These are phyloP conservation scores for Melanomma pulvis-pyrius DNA, from an alignment of 495 filamentous ascomycete species.

Conservation along the genomic window DNA sequence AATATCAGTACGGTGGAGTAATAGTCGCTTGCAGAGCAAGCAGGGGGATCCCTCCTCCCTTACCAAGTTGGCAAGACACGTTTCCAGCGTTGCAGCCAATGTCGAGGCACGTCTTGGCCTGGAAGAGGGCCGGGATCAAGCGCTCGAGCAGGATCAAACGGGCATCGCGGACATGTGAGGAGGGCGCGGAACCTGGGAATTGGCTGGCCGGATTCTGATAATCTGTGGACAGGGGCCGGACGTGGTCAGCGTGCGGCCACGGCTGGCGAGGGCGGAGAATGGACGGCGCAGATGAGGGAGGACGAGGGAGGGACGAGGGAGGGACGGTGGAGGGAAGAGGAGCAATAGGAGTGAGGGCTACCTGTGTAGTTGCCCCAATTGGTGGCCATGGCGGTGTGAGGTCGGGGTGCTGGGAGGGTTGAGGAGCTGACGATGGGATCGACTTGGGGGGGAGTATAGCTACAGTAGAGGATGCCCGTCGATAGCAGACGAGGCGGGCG, in stretches of 20 bases:
- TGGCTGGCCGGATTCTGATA: constrained; percentile 30
- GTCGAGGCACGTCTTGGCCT: constrained; percentile 43
- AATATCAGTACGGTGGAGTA: constrained; percentile 36
- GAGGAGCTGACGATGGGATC: constrained; percentile 26
- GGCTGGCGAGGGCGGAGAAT: constrained; percentile 5
- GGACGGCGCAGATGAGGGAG: constrained; percentile 1
- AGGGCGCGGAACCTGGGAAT: constrained; percentile 33
- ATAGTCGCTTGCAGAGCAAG: constrained; percentile 36
- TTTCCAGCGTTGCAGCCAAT: constrained; percentile 48
- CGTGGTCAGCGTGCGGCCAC: constrained; percentile 25
- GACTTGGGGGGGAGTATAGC: constrained; percentile 14
- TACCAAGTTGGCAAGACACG: constrained; percentile 47
- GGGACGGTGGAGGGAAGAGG: constrained; percentile 19
- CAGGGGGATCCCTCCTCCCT: constrained; percentile 23
- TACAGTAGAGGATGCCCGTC: background rate
- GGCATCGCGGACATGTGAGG: constrained; percentile 45
- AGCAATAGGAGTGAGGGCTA: constrained; percentile 22
- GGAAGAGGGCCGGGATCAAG: constrained; percentile 41
- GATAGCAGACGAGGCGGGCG: background rate
- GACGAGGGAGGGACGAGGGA: constrained; percentile 13
- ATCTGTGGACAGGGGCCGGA: constrained; percentile 12
- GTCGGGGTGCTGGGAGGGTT: background rate
- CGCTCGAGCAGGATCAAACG: constrained; percentile 41
- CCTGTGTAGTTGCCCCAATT: constrained; percentile 33
- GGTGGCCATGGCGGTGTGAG: constrained; percentile 12